These are phyloP conservation scores for Sanghuangporus baumii DNA, from an alignment of 1,284 basidiomycete genomes.

Conservation along the genomic window DNA sequence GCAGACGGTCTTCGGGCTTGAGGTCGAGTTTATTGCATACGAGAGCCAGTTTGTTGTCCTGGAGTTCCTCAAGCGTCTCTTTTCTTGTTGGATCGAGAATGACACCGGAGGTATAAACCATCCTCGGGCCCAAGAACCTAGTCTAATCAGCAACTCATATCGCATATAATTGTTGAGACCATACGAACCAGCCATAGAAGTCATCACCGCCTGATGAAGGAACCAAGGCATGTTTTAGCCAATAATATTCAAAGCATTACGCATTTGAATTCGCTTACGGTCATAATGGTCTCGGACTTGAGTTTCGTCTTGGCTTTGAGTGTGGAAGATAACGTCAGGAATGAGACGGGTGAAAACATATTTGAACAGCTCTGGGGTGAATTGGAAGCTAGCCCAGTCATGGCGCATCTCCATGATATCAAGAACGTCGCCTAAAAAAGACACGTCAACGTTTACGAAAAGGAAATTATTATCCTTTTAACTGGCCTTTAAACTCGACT, in stretches of 20 bases:
- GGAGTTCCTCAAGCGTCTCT: conserved; percentile 91
- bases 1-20: conserved; percentile 74
- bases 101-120: conserved; percentile 97
- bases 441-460: conserved; percentile 15
- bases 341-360: conserved; percentile 87
- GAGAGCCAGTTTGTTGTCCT: conserved; percentile 96
- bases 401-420: conserved; percentile 92
- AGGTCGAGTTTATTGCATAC: conserved; percentile 95
- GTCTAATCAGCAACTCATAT: neutral
- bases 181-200: conserved; percentile 78
- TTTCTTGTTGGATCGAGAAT: conserved; percentile 69
- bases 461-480: neutral
- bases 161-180: neutral
- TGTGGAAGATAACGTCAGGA: conserved; percentile 92
- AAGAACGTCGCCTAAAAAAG: conserved; percentile 74
- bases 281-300: conserved; percentile 98
- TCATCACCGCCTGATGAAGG: conserved; percentile 70
- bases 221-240: conserved; percentile 15
- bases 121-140: conserved; percentile 91
- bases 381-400: conserved; percentile 91
- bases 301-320: conserved; percentile 87
- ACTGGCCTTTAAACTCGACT: conserved; percentile 88
- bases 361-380: conserved; percentile 87
- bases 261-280: conserved; percentile 44
- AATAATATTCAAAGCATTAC: conserved; percentile 18